Evolutionary conservation across 2,329 filamentous ascomycete species (phyloP).

Genomic region (Xylaria polymorpha): DNA sequence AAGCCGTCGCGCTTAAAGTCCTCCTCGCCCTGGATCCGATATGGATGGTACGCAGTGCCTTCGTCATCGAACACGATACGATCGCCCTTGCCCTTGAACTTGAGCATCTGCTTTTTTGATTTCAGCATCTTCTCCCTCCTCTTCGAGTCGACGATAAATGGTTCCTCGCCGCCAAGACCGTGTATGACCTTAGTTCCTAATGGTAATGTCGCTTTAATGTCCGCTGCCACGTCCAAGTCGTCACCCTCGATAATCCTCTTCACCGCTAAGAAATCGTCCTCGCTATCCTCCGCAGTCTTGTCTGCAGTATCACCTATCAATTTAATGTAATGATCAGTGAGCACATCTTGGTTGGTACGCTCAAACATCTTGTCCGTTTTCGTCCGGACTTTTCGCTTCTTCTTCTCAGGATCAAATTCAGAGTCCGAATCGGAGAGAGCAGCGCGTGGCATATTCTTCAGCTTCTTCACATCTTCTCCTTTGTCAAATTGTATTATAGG

Average conservation of each 20-base stretch:
- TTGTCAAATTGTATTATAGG: constrained; percentile 95
- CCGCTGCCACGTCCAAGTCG: constrained; percentile 64
- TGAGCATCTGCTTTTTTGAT: constrained; percentile 93
- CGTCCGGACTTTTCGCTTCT: constrained; percentile 77
- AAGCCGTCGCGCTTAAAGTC: constrained; percentile 80
- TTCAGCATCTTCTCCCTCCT: constrained; percentile 94
- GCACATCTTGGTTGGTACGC: constrained; percentile 91
- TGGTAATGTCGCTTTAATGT: constrained; percentile 56
- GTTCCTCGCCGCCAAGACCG: constrained; percentile 74
- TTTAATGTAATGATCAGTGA: constrained; percentile 93
- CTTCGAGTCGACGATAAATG: constrained; percentile 90
- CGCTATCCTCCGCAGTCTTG: constrained; percentile 61
- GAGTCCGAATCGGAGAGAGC: constrained; percentile 71
- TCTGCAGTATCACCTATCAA: constrained; percentile 70
- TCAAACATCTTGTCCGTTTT: constrained; percentile 99
- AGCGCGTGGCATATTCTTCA: constrained; percentile 85
- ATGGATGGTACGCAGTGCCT: constrained; percentile 83
- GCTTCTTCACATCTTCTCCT: constrained; percentile 84
- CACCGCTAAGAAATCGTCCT: constrained; percentile 86
- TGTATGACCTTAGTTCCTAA: constrained; percentile 69
- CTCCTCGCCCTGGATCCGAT: constrained; percentile 88
- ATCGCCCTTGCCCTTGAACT: constrained; percentile 86
- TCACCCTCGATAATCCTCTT: constrained; percentile 86
- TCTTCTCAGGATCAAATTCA: constrained; percentile 67
- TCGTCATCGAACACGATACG: constrained; percentile 95